Evolutionary conservation across 179 eudicot species (phyloP), one percentile per base, ranked within the genome.

Genomic region (Amaranthus tricolor): DNA sequence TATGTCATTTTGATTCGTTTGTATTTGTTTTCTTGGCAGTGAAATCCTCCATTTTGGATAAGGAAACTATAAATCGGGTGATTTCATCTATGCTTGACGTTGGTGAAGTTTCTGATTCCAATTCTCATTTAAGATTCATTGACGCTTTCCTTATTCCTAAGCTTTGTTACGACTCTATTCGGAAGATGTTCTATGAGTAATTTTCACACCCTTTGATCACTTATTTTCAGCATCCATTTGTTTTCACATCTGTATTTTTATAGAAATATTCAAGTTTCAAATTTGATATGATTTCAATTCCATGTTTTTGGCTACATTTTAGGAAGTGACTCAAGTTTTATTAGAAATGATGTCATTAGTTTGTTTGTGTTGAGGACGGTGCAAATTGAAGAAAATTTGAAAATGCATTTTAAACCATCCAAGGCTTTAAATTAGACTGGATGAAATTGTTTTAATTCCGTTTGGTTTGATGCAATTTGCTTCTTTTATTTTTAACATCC

Each of bases 31-130:
- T 44, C 59, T 76, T 78, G 71, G 83, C 88, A 94, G 97, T 90
- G 88, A 92, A 89, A 74, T 92, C 97, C 9, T 86, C 94, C 52
- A 90, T 81, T 66, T 57, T 94, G 86, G 97, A 94, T 58, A 86
- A 83, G 84, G 96, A 84, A 43, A 70, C 89, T 4, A 76, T 94
- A 63, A 83, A 60, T 21, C 80, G 84, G 0, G 90, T 89, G 53
- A 86, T 87, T 55, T 81, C 82, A 50, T 73, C 72, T 62, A 75
- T 90, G 20, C 68, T 90, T 66, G 87, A 87, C 62, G 90, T 89
- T 0, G 89, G 89, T 13, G 82, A 72, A 21, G 75, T 85, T 59
- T 73, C 71, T 58, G 50, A 80, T 65, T 51, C 84, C 1, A 61
- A 74, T 10, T 83, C 90, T 44, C 85, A 88, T 20, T 81, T 92